Evolutionary conservation across 768 basidiomycete genomes (phyloP).

Genomic region (Mycena capillaripes): DNA sequence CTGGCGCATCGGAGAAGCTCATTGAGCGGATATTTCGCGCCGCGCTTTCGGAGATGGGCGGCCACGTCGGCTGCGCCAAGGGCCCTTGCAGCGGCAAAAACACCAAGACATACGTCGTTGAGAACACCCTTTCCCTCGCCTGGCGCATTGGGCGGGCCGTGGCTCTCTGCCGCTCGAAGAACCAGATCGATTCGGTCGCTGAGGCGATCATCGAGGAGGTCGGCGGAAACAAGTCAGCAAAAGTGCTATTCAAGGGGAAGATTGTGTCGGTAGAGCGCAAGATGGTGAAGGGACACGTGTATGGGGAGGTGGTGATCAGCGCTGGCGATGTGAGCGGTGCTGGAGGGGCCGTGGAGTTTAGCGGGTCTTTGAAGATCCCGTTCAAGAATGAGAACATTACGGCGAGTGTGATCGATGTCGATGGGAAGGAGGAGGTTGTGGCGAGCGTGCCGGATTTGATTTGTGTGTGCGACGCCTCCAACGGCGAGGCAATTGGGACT

Average conservation of each 20-base stretch:
- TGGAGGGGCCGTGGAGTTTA: constrained; percentile 46
- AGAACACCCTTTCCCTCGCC: constrained; percentile 65
- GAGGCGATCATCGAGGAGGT: constrained; percentile 52
- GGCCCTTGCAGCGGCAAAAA: constrained; percentile 51
- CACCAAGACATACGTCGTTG: constrained; percentile 51
- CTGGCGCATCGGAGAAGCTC: constrained; percentile 49
- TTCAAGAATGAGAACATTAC: constrained; percentile 71
- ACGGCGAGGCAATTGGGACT: constrained; percentile 66
- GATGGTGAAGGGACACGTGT: constrained; percentile 55
- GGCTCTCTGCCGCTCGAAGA: constrained; percentile 57
- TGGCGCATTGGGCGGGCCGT: constrained; percentile 73
- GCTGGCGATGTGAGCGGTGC: constrained; percentile 42
- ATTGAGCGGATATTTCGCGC: constrained; percentile 56
- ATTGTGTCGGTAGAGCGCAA: constrained; percentile 61
- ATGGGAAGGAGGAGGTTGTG: constrained; percentile 52
- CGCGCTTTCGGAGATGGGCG: constrained; percentile 61
- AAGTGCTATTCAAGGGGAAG: constrained; percentile 25
- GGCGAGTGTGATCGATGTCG: constrained; percentile 49
- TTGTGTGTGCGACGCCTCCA: constrained; percentile 66
- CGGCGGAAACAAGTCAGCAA: constrained; percentile 50
- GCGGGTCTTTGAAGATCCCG: constrained; percentile 55
- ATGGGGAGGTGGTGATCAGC: constrained; percentile 52
- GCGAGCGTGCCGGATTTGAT: constrained; percentile 72
- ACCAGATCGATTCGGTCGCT: constrained; percentile 54
- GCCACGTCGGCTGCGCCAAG: constrained; percentile 55